These are phyloP conservation scores for Penicillium robsamsonii DNA, from an alignment of 495 filamentous ascomycete genomes.

Conservation along the genomic window DNA sequence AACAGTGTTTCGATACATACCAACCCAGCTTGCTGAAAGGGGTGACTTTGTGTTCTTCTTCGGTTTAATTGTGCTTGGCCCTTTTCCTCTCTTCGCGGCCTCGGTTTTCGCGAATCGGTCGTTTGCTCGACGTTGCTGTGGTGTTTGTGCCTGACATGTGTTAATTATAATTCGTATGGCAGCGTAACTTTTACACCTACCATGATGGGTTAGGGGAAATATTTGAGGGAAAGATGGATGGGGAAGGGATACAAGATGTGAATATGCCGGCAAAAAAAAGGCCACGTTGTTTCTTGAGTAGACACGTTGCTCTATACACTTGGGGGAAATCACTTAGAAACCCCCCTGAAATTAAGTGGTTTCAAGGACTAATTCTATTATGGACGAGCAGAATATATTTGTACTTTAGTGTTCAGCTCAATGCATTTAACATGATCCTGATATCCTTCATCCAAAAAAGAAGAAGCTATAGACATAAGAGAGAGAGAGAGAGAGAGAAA, in stretches of 20 bases:
- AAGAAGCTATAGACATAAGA: neutral
- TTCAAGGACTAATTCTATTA: neutral
- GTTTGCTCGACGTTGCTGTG: constrained; percentile 86
- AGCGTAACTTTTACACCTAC: neutral
- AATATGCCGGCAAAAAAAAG: constrained; percentile 16
- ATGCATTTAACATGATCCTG: neutral
- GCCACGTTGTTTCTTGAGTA: constrained; percentile 12
- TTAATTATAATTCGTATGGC: neutral
- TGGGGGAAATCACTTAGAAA: no score
- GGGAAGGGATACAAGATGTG: neutral
- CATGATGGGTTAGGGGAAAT: neutral
- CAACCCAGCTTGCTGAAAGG: constrained; percentile 76
- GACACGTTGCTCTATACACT: neutral
- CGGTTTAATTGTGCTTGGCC: constrained; percentile 65
- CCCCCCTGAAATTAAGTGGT: neutral
- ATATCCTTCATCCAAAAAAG: neutral
- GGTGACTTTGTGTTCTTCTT: constrained; percentile 68
- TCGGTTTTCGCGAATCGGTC: constrained; percentile 77
- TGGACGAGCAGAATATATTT: neutral
- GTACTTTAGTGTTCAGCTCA: neutral
- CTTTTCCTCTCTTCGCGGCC: constrained; percentile 79
- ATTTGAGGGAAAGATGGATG: neutral
- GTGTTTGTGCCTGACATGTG: constrained; percentile 77
- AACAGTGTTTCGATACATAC: constrained; percentile 53
- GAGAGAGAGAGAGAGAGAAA: neutral